These are phyloP conservation scores for Talaromyces marneffei DNA, from an alignment of 2,329 filamentous ascomycete genomes.

Conservation along the genomic window DNA sequence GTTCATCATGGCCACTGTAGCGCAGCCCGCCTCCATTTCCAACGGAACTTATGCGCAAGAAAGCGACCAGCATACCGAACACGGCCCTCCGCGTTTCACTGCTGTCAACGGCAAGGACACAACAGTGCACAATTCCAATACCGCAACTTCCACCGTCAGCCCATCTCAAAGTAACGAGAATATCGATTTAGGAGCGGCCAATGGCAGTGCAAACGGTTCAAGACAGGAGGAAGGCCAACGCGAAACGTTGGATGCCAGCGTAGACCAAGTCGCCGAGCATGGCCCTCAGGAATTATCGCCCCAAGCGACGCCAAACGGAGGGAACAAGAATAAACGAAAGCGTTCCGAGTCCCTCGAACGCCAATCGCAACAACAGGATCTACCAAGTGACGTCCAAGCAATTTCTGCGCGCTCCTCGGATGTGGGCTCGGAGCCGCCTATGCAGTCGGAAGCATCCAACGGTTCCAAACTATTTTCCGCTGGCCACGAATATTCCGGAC, in stretches of 20 bases:
- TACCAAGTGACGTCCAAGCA: conserved; percentile 30
- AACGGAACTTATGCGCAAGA: conserved; percentile 30
- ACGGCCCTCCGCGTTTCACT: conserved; percentile 42
- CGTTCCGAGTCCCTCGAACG: conserved; percentile 59
- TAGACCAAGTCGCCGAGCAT: conserved; percentile 21
- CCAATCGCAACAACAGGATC: conserved; percentile 26
- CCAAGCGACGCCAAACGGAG: conserved; percentile 15
- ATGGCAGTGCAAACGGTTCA: conserved; percentile 17
- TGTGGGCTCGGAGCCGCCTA: conserved; percentile 24
- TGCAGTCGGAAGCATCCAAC: conserved; percentile 20
- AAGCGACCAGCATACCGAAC: conserved; percentile 32
- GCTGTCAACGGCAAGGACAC: conserved; percentile 41
- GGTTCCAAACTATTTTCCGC: conserved; percentile 17
- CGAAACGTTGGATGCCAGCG: conserved; percentile 41
- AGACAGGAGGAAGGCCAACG: conserved; percentile 42
- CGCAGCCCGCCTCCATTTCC: conserved; percentile 27
- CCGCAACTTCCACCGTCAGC: conserved; percentile 13
- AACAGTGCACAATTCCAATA: not conserved
- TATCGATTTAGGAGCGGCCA: conserved; percentile 17
- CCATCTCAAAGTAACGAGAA: conserved; percentile 17
- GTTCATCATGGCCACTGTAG: conserved; percentile 31
- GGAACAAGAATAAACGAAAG: conserved; percentile 57
- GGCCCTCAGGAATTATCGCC: conserved; percentile 24
- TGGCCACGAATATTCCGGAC: conserved; percentile 20
- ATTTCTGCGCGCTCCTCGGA: conserved; percentile 36